Conservation (phyloP, 2,329 filamentous ascomycete species). For the Volutella citrinella region DNA sequence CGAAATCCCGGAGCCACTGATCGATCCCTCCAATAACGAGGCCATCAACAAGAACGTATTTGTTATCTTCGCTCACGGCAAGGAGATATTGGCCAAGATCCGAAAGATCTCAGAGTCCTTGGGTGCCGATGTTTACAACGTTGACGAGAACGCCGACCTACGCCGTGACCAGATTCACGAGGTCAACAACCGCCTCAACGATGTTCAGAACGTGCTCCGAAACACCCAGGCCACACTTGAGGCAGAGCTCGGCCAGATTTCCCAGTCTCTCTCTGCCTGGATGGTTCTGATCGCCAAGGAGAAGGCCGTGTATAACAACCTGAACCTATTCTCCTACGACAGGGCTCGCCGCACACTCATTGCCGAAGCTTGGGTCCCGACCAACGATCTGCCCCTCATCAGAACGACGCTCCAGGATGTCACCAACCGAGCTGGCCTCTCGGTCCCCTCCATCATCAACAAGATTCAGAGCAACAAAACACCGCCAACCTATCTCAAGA, state of each 20-base stretch:
- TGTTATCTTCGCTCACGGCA: conserved; percentile 97
- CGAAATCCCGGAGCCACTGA: conserved; percentile 89
- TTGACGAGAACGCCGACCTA: conserved; percentile 96
- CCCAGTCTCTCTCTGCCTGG: conserved; percentile 89
- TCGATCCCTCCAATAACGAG: conserved; percentile 92
- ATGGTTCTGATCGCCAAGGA: conserved; percentile 98
- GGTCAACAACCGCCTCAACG: conserved; percentile 88
- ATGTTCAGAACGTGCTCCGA: conserved; percentile 85
- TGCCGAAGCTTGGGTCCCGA: conserved; percentile 96
- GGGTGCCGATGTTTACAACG: conserved; percentile 91
- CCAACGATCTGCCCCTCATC: conserved; percentile 83
- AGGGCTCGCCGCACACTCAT: conserved; percentile 93
- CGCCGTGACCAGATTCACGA: conserved; percentile 95
- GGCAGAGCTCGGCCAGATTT: conserved; percentile 90
- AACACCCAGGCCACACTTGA: conserved; percentile 95
- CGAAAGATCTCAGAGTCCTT: conserved; percentile 98
- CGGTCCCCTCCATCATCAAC: conserved; percentile 98
- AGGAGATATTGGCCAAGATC: conserved; percentile 98
- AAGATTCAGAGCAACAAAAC: conserved; percentile 97
- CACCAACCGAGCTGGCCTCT: conserved; percentile 90
- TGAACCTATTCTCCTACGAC: conserved; percentile 97
- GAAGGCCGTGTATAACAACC: conserved; percentile 92
- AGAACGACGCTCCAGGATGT: conserved; percentile 94
- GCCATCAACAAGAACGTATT: conserved; percentile 96
- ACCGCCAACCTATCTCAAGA: conserved; percentile 94